These are phyloP conservation scores for Kazachstania martiniae DNA, from an alignment of 805 yeast species.

Conservation along the genomic window DNA sequence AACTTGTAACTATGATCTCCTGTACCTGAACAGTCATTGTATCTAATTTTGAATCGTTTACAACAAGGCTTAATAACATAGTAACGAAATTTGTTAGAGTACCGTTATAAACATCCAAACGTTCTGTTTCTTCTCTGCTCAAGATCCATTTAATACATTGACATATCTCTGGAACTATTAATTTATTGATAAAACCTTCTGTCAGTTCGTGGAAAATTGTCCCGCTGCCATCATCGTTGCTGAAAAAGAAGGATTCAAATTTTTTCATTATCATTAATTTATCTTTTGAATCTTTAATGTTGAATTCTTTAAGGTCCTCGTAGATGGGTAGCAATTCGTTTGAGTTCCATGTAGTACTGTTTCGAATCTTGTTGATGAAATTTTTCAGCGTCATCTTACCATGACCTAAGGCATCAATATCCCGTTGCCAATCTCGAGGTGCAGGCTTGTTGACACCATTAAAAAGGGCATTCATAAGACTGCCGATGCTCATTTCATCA, in stretches of 20 bases:
- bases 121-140: too few relatives aligned
- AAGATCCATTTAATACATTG: too few relatives aligned
- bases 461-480: too few relatives aligned
- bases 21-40: constrained; percentile 22
- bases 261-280: constrained; percentile 32
- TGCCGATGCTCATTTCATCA: constrained; percentile 12
- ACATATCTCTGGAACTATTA: constrained; percentile 59
- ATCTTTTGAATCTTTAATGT: constrained; percentile 42
- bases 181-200: constrained; percentile 41
- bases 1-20: constrained; percentile 56
- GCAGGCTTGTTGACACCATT: too few relatives aligned
- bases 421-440: too few relatives aligned
- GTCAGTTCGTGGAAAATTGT: constrained; percentile 22
- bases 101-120: too few relatives aligned
- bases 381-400: constrained; percentile 23
- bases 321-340: constrained; percentile 43
- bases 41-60: constrained; percentile 26
- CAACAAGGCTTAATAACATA: constrained; percentile 23
- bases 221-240: constrained; percentile 20
- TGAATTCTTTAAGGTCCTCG: constrained; percentile 43
- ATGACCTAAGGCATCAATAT: constrained; percentile 4
- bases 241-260: constrained; percentile 2
- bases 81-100: too few relatives aligned
- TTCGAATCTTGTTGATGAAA: constrained; percentile 27
- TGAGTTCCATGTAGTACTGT: constrained; percentile 25